Base-by-base conservation (phyloP, 257 asterid species). In the Leonotis leonurus region DNA sequence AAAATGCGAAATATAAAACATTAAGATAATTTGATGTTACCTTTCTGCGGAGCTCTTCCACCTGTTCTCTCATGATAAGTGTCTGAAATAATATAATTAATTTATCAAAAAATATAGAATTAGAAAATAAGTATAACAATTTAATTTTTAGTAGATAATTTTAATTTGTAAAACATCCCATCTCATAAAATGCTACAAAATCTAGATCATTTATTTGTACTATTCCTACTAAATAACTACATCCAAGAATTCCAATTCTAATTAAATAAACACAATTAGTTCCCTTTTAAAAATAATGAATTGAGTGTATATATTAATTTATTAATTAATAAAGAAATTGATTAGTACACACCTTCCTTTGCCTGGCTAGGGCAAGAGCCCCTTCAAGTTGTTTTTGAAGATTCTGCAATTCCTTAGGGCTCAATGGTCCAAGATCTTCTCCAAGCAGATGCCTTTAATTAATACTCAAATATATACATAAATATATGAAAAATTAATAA, bases 41-140 rank as follows among this genome's bases (percentile, higher is more conserved):
- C 95, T 92, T 89, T 75, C 83, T 80, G 60, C 95, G 88, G 16
- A 92, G 95, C 64, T 89, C 95, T 62, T 89, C 97, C 96, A 92
- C 85, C 70, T 92, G 82, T 54, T 92, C 99, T 68, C 58, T 63
- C 96, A 92, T 72, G 36, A 86, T 68, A 67, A 84, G 82, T 11
- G 93, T 81, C 99, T 92, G 92, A 73, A 79, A 37, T 13, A 16
- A 65, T 26, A 14, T 13, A 4, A 4, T 1, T n/a, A n/a, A n/a
- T n/a, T n/a, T n/a, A n/a, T n/a, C n/a, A n/a, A n/a, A n/a, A n/a
- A n/a, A 27, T 27, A 27, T 5, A 33, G 0, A 33, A 33, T 33
- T 33, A 33, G 39, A 1, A 12, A 33, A 33, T n/a, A n/a, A n/a
- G n/a, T n/a, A n/a, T n/a, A n/a, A n/a, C n/a, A n/a, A n/a, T n/a